Conservation (phyloP, 371 early-diverging fungal genomes). For the Syncephalastrum contaminatum region DNA sequence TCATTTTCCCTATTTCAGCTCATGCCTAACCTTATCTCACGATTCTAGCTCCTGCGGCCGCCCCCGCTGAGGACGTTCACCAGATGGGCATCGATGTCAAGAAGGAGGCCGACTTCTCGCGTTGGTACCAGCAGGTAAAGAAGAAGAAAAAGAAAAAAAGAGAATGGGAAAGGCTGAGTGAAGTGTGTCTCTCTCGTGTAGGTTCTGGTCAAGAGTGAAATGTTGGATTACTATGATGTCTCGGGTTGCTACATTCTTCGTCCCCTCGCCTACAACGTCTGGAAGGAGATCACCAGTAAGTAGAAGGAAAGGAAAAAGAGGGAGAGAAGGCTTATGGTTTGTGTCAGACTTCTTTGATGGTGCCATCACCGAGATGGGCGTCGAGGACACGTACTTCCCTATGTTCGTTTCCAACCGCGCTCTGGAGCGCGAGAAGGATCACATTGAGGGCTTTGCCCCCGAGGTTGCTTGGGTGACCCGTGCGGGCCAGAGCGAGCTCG, state of each 20-base stretch:
- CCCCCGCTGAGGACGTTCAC: slow-evolving; percentile 47
- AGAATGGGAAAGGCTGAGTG: neutral
- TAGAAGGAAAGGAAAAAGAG: neutral
- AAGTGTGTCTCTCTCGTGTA: slow-evolving; percentile 16
- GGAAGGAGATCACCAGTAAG: slow-evolving; percentile 94
- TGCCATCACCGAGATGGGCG: slow-evolving; percentile 91
- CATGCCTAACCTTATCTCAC: slow-evolving; percentile 1
- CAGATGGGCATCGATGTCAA: slow-evolving; percentile 92
- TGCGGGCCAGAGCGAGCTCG: slow-evolving; percentile 93
- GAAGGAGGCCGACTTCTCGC: slow-evolving; percentile 93
- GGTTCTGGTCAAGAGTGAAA: slow-evolving; percentile 93
- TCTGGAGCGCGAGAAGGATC: slow-evolving; percentile 98
- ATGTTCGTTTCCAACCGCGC: slow-evolving; percentile 96
- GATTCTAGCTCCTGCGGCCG: slow-evolving; percentile 15
- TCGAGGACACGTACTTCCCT: slow-evolving; percentile 99
- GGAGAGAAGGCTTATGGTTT: neutral
- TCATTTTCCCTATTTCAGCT: neutral
- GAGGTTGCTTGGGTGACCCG: slow-evolving; percentile 99
- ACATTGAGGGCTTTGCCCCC: slow-evolving; percentile 99
- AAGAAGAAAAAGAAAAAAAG: neutral
- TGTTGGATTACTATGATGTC: slow-evolving; percentile 99
- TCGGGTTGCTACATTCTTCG: slow-evolving; percentile 99
- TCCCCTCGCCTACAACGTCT: slow-evolving; percentile 97
- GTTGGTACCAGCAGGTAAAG: slow-evolving; percentile 92
- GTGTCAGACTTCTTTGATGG: slow-evolving; percentile 85